Base-by-base conservation (phyloP, 148 eudicot species). In the Tetragonia tetragonoides region DNA sequence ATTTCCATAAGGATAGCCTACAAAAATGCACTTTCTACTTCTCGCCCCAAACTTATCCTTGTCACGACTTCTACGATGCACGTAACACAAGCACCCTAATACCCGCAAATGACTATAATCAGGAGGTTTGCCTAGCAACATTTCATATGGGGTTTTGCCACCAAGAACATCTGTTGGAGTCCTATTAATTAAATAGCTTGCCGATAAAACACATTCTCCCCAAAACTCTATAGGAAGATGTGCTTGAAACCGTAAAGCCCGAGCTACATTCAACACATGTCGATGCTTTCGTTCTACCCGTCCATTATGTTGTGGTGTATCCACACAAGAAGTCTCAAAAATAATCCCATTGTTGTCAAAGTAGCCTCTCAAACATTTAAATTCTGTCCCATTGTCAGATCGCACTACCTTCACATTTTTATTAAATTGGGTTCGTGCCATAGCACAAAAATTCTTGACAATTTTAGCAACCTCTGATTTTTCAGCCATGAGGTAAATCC, bases 301-400 rank as follows among this genome's bases (percentile, higher is more conserved):
- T 42, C 63, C 62, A 34, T 76, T 76, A 4, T 64, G 78, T 66
- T 76, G 72, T 47, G 78, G 78, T 2, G 47, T 76, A 11, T 3
- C 40, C 4, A 51, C 42, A 24, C 57, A 57, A n/a, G 77, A 37
- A 6, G 68, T 74, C 41, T 61, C 17, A 21, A 38, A 44, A 7
- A 41, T 8, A 1, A 47, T 74, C 0, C 72, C 78, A 10, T 56
- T 14, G 0, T 20, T 8, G 12, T 1, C 5, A 10, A 49, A 76
- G n/a, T 49, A 67, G 2, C 37, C 40, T 0, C 15, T 18, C 7
- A 76, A 38, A 10, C 42, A 51, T 5, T 18, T 11, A 56, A 81
- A 71, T 44, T 81, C 80, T 1, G 57, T 44, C 6, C 80, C 69
- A 47, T 70, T 78, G 23, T 78, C 80, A 1, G 49, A 21, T 18